phyloP scores from a whole-genome alignment of 257 asterid species.

The Misopates orontium region DNA sequence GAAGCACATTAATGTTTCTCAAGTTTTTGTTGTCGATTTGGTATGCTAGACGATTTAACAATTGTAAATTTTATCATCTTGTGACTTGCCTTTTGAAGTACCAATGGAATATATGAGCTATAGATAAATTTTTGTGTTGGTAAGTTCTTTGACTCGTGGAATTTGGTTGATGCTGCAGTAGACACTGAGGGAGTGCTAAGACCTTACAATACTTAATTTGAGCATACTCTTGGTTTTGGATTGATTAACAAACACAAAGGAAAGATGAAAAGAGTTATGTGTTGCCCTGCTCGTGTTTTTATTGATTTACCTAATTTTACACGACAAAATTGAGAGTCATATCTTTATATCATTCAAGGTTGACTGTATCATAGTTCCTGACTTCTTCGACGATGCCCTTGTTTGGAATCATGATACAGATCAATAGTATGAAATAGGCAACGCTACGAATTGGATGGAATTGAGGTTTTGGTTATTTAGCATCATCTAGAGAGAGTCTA shows the following conservation, averaged over 20 bases:
- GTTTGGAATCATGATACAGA: background rate
- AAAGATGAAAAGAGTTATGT: background rate
- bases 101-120: too few relatives aligned
- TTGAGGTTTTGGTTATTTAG: background rate
- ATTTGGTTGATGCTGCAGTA: conserved; percentile 12
- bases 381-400: background rate
- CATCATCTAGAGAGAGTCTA: background rate
- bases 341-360: conserved; percentile 1
- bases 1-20: background rate
- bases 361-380: background rate
- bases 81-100: too few relatives aligned
- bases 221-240: conserved; percentile 20
- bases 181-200: conserved; percentile 2
- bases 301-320: background rate
- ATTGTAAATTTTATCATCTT: background rate
- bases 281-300: background rate
- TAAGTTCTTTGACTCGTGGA: background rate
- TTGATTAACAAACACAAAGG: background rate
- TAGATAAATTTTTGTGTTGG: background rate
- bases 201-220: background rate
- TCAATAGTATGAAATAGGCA: background rate
- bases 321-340: background rate
- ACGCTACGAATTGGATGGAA: background rate
- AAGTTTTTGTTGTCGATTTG: conserved; percentile 1
- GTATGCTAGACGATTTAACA: conserved; percentile 8